Conservation (phyloP, 2,329 filamentous ascomycete genomes). For the Talaromyces sp. region DNA sequence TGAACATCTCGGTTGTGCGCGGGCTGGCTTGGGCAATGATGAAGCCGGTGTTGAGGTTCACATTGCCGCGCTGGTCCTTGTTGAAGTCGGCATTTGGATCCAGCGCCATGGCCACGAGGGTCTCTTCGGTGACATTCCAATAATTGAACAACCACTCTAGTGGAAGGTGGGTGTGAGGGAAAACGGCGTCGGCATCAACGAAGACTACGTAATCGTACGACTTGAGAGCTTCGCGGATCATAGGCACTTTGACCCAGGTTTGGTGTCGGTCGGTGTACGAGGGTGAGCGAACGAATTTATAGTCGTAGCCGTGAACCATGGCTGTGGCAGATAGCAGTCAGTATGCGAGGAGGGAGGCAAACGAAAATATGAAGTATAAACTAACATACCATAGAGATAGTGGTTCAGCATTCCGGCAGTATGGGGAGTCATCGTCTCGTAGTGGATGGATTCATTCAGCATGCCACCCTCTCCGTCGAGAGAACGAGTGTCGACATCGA, state of each 20-base stretch:
- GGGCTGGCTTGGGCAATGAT: constrained; percentile 11
- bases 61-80: constrained; percentile 7
- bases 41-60: constrained; percentile 10
- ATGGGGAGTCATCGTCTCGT: constrained; percentile 6
- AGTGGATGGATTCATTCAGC: constrained; percentile 7
- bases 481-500: constrained; percentile 11
- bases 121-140: constrained; percentile 7
- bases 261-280: constrained; percentile 7
- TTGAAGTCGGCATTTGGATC: constrained; percentile 5
- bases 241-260: constrained; percentile 12
- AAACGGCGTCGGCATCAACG: constrained; percentile 11
- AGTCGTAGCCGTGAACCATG: constrained; percentile 10
- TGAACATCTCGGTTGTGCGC: constrained; percentile 8
- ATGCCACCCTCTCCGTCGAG: constrained; percentile 8
- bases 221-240: constrained; percentile 12
- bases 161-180: constrained; percentile 10
- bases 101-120: constrained; percentile 9
- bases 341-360: neutral
- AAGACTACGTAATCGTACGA: constrained; percentile 12
- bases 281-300: constrained; percentile 9
- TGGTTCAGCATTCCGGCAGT: constrained; percentile 10
- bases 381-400: constrained; percentile 7
- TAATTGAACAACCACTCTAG: constrained; percentile 12
- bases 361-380: neutral
- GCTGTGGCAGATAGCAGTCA: neutral